phyloP scores from a whole-genome alignment of 257 asterid species.

The Linderniella brevidens region DNA sequence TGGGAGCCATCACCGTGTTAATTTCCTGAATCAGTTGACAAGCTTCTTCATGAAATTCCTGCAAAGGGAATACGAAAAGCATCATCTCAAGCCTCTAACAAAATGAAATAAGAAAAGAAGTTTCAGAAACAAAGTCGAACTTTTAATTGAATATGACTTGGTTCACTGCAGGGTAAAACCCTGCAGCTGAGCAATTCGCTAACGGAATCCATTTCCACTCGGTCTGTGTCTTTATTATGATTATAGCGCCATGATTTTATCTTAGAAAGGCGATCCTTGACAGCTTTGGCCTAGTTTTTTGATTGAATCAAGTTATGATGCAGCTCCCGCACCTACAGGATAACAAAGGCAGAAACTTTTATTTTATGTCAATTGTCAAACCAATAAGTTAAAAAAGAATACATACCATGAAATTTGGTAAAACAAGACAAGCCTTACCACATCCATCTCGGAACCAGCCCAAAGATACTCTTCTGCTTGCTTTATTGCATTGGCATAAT shows the following conservation, averaged over 20 bases:
- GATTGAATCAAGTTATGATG: conserved; percentile 45
- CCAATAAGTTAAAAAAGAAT: conserved; percentile 2
- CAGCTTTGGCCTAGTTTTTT: conserved; percentile 58
- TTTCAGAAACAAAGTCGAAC: conserved; percentile 20
- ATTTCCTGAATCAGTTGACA: conserved; percentile 46
- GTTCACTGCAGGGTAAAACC: conserved; percentile 45
- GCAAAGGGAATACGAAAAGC: conserved; percentile 10
- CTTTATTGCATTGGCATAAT: conserved; percentile 47
- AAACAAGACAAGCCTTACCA: conserved; percentile 29
- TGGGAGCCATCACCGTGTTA: conserved; percentile 29
- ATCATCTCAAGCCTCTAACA: conserved; percentile 13
- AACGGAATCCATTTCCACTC: conserved; percentile 42
- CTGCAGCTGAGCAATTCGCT: conserved; percentile 32
- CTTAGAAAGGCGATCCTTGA: conserved; percentile 41
- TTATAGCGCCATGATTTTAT: conserved; percentile 39
- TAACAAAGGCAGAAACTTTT: conserved; percentile 8
- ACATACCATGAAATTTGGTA: conserved; percentile 5
- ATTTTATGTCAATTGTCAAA: conserved; percentile 13
- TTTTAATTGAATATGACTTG: conserved; percentile 42
- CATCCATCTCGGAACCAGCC: conserved; percentile 94
- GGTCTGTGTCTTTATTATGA: conserved; percentile 11
- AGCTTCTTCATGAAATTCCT: conserved; percentile 59
- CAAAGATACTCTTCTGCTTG: conserved; percentile 86
- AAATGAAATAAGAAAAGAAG: conserved; percentile 4
- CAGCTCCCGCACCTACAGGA: conserved; percentile 52